Evolutionary conservation across 2,329 filamentous ascomycete species (phyloP).

Genomic region (Paracamarosporium sp.): DNA sequence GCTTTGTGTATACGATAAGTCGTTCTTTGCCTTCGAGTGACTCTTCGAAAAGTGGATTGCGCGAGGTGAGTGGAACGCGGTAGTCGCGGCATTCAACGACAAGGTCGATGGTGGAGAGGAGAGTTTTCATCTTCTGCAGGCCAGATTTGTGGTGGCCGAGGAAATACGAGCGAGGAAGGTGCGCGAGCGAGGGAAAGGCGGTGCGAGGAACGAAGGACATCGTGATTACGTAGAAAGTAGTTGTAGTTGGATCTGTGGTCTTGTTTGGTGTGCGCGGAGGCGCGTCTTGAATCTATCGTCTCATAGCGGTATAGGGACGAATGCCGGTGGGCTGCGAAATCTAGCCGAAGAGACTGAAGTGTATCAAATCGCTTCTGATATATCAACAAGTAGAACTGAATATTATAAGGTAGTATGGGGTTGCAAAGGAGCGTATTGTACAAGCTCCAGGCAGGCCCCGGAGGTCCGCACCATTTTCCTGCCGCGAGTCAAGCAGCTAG

Average conservation of each 20-base stretch:
- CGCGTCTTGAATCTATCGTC: slow-evolving; percentile 1
- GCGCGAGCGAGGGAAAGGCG: slow-evolving; percentile 74
- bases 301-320: background rate
- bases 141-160: slow-evolving; percentile 90
- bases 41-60: slow-evolving; percentile 88
- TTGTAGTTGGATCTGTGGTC: background rate
- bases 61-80: slow-evolving; percentile 84
- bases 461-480: slow-evolving; percentile 8
- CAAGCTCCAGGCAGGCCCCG: background rate
- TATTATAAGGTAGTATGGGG: background rate
- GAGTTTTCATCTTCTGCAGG: slow-evolving; percentile 79
- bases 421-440: background rate
- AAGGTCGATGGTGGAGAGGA: slow-evolving; percentile 81
- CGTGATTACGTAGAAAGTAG: background rate
- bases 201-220: slow-evolving; percentile 71
- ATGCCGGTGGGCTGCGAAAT: background rate
- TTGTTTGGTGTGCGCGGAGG: slow-evolving; percentile 1
- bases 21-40: slow-evolving; percentile 75
- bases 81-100: slow-evolving; percentile 96
- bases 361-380: background rate
- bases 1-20: slow-evolving; percentile 89
- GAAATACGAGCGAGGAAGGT: slow-evolving; percentile 89
- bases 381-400: no score
- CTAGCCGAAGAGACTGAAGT: background rate
- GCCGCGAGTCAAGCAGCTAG: slow-evolving; percentile 10